phyloP scores from a whole-genome alignment of 2,329 filamentous ascomycete genomes.

The Xylaria hypoxylon region DNA sequence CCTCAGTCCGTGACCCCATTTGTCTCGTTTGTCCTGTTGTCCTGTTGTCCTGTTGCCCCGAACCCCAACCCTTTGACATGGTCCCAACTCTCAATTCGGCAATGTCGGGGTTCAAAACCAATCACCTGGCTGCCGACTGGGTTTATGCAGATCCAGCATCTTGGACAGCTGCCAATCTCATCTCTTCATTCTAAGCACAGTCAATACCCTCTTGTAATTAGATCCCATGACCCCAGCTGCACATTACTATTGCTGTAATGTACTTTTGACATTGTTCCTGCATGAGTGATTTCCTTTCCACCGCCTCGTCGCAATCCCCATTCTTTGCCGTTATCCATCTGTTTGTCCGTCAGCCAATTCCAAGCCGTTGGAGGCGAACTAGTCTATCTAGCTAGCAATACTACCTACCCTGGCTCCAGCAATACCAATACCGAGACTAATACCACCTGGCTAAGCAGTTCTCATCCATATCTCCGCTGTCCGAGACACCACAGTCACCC shows the following conservation, averaged over 20 bases:
- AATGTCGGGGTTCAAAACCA: slow-evolving; percentile 9
- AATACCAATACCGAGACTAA: slow-evolving; percentile 33
- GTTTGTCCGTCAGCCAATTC: slow-evolving; percentile 2
- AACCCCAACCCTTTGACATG: slow-evolving; percentile 26
- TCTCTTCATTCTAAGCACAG: slow-evolving; percentile 1
- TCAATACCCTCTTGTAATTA: background rate
- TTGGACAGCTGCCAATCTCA: slow-evolving; percentile 32
- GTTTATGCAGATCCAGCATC: slow-evolving; percentile 14
- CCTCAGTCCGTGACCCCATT: slow-evolving; percentile 5
- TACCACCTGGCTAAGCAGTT: slow-evolving; percentile 36
- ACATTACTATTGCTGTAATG: slow-evolving; percentile 14
- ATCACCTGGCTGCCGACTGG: slow-evolving; percentile 37
- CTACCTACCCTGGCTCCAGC: background rate
- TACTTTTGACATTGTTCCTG: slow-evolving; percentile 40
- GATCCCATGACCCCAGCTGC: slow-evolving; percentile 28
- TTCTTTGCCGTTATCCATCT: slow-evolving; percentile 17
- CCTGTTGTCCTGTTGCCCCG: slow-evolving; percentile 14
- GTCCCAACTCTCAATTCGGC: slow-evolving; percentile 9
- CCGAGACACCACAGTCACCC: slow-evolving; percentile 45
- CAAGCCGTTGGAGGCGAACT: slow-evolving; percentile 10
- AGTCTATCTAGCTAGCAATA: background rate
- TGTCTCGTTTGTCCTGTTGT: slow-evolving; percentile 1
- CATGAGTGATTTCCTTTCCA: slow-evolving; percentile 43
- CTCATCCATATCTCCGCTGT: slow-evolving; percentile 42
- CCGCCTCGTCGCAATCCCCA: slow-evolving; percentile 8